Evolutionary conservation across 2,329 filamentous ascomycete species (phyloP), one percentile per base, ranked within the genome.

Genomic region (Setomelanomma holmii): DNA sequence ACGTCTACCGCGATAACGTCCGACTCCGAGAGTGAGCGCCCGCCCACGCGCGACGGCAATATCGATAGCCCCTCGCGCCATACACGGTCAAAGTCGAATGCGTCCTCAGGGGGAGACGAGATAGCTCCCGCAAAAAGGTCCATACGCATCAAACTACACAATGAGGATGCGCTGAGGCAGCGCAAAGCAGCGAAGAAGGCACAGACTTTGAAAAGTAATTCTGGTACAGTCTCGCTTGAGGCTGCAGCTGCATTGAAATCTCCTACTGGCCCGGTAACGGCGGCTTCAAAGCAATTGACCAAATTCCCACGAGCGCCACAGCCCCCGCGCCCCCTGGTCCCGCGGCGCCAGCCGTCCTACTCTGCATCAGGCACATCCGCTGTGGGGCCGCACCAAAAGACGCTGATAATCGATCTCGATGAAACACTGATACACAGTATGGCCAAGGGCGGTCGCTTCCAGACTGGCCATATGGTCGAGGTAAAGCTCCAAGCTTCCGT

Each of bases 361-460:
- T 84, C 91, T 36, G 61, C 64, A 5, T 64, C 68, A 45, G 72
- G 66, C 16, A 51, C 63, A 35, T 72, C 69, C 19, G 66, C 69
- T 35, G 63, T 75, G 46, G 73, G 73, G 2, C 73, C 74, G 48
- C 72, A 75, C 55, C 89, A 95, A 69, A 99, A 99, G 81, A 99
- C 95, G 0, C 78, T 99, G 53, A 93, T 99, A 59, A 82, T 99
- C 45, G 95, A 99, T 73, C 85, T 99, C 16, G 95, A 99, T 75
- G 95, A 99, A 77, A 99, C 95, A 0, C 79, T 99, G 62, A 99
- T 99, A 63, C 95, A 99, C 81, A 97, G 92, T 75, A 92, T 98
- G 84, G 93, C 93, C 55, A 97, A 97, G 74, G 95, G 95, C 23
- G 93, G 93, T 46, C 86, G 93, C 53, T 96, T 96, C 88, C 93